Conservation (phyloP, 1,139 yeast genomes). For the Tardiomyces digboiensis region DNA sequence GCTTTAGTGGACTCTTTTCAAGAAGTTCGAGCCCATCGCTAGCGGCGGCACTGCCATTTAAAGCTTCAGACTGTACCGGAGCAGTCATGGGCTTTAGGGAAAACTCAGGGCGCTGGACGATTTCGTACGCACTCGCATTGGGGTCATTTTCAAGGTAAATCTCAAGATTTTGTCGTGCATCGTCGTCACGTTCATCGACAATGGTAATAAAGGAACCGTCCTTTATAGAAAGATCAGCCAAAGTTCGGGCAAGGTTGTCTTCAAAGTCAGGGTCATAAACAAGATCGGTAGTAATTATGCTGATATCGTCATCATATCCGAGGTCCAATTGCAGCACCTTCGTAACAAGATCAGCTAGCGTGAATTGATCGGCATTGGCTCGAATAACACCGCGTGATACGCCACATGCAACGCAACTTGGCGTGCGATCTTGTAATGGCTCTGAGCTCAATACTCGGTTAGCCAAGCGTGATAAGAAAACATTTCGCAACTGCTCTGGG, state of each 20-base stretch:
- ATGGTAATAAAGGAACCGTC: slow-evolving; percentile 56
- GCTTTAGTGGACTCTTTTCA: no score
- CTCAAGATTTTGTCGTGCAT: slow-evolving; percentile 52
- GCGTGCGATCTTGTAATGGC: slow-evolving; percentile 48
- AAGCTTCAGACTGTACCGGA: no score
- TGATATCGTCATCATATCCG: slow-evolving; percentile 55
- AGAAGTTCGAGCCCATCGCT: not conserved
- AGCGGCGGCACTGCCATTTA: no score
- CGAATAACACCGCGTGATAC: slow-evolving; percentile 42
- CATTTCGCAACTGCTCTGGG: slow-evolving; percentile 32
- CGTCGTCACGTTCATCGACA: slow-evolving; percentile 67
- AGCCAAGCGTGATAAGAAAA: slow-evolving; percentile 56
- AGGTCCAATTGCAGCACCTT: slow-evolving; percentile 37
- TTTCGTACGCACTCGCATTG: slow-evolving; percentile 1
- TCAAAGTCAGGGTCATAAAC: slow-evolving; percentile 86
- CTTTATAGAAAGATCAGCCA: slow-evolving; percentile 46
- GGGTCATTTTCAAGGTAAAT: slow-evolving; percentile 35
- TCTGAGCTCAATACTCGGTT: slow-evolving; percentile 63
- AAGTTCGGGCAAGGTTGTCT: slow-evolving; percentile 48
- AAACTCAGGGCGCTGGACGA: not conserved
- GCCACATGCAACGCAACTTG: slow-evolving; percentile 67
- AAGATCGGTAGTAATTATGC: slow-evolving; percentile 55
- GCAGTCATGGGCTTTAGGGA: not conserved
- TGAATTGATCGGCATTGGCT: slow-evolving; percentile 24
- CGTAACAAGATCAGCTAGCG: slow-evolving; percentile 36